phyloP scores from a whole-genome alignment of 345 rosid genomes.

The Passiflora organensis region DNA sequence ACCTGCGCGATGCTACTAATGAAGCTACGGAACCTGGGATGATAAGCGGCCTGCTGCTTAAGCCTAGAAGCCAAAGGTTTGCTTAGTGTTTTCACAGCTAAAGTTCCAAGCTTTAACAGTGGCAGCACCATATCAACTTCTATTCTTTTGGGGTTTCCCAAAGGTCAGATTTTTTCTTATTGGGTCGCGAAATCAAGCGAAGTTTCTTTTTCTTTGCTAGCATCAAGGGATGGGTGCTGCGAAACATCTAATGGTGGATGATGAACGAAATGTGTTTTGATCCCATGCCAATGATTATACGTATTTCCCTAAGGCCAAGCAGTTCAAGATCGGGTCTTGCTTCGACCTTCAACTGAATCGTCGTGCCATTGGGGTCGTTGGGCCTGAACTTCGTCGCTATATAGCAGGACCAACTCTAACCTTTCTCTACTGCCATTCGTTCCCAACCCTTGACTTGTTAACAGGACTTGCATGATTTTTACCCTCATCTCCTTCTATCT shows the following conservation, averaged over 20 bases:
- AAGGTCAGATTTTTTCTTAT: conserved; percentile 8
- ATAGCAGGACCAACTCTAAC: too few species aligned
- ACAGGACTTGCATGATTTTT: too few species aligned
- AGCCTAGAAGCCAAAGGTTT: conserved; percentile 69
- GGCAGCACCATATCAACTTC: conserved; percentile 55
- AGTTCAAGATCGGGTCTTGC: too few species aligned
- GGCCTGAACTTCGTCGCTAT: too few species aligned
- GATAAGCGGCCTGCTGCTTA: conserved; percentile 72
- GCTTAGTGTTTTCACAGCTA: conserved; percentile 66
- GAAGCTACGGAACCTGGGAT: conserved; percentile 66
- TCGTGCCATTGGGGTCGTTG: too few species aligned
- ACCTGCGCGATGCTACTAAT: conserved; percentile 82
- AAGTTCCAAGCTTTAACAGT: conserved; percentile 64
- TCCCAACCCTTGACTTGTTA: too few species aligned
- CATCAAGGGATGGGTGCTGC: conserved; percentile 6
- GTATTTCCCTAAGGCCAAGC: too few species aligned
- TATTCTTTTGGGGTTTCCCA: not conserved
- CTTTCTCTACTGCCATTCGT: too few species aligned
- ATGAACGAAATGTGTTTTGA: not conserved
- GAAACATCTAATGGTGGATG: not conserved
- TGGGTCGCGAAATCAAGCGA: not conserved
- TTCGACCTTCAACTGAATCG: too few species aligned
- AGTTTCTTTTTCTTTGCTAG: conserved; percentile 8
- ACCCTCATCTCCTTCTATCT: too few species aligned
- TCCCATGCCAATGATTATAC: too few species aligned